These are phyloP conservation scores for Mucor plumbeus DNA, from an alignment of 371 early-diverging fungal genomes.

Conservation along the genomic window DNA sequence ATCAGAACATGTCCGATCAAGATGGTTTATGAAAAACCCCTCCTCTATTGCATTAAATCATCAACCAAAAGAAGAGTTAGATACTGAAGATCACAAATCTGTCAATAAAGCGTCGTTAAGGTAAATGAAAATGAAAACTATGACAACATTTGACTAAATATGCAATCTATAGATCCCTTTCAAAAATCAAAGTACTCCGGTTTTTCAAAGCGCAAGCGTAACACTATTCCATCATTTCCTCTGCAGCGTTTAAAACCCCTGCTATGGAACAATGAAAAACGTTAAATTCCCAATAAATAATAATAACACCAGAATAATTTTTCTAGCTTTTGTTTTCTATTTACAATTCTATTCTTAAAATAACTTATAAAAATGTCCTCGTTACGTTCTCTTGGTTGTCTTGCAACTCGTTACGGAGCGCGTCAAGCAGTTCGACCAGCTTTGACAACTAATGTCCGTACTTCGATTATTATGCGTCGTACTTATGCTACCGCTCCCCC, in stretches of 20 bases:
- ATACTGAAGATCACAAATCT: neutral
- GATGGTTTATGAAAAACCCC: conserved; percentile 8
- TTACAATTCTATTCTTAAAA: conserved; percentile 9
- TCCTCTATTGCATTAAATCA: neutral
- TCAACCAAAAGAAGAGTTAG: neutral
- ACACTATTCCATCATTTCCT: neutral
- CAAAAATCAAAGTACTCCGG: neutral
- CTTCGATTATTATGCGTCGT: neutral
- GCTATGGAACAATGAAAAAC: neutral
- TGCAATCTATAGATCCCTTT: neutral
- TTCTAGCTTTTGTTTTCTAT: conserved; percentile 7
- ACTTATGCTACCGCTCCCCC: conserved; percentile 1
- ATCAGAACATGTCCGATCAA: conserved; percentile 14
- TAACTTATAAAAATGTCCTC: conserved; percentile 16
- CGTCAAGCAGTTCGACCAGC: neutral
- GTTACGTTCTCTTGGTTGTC: conserved; percentile 16
- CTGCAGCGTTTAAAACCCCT: neutral
- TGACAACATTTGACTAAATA: neutral
- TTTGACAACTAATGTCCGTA: neutral
- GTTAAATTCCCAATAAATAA: no score
- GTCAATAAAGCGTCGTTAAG: neutral
- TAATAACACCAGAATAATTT: neutral
- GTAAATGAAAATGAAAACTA: neutral
- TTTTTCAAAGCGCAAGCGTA: conserved; percentile 2
- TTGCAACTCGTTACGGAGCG: conserved; percentile 9